Conservation (phyloP, 2,329 filamentous ascomycete species). For the Monosporascus sp. region DNA sequence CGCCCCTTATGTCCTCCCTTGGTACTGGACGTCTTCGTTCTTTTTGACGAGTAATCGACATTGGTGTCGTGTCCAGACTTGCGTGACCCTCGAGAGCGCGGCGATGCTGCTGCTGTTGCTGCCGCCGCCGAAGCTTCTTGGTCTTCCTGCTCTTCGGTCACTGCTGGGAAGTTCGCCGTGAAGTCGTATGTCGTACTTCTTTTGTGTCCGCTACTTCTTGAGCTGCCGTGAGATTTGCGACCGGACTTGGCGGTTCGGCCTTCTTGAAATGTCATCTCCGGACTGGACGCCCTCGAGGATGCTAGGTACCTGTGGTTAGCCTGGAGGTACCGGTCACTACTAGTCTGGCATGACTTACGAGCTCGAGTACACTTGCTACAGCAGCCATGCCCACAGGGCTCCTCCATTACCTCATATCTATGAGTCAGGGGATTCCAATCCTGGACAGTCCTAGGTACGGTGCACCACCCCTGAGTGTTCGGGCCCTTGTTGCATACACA, state of each 20-base stretch:
- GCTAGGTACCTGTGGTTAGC: constrained; percentile 15
- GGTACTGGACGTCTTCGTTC: constrained; percentile 16
- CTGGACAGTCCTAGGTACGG: constrained; percentile 25
- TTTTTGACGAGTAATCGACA: constrained; percentile 19
- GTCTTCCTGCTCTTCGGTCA: constrained; percentile 17
- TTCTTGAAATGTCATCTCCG: constrained; percentile 32
- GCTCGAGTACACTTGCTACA: constrained; percentile 43
- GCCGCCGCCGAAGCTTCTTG: neutral
- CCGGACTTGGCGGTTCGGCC: constrained; percentile 31
- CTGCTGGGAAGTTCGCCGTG: constrained; percentile 13
- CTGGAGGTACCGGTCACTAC: neutral
- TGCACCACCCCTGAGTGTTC: constrained; percentile 50
- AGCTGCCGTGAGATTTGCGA: constrained; percentile 30
- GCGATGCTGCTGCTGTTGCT: constrained; percentile 3
- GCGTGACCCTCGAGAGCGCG: constrained; percentile 15
- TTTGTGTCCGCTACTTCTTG: constrained; percentile 15
- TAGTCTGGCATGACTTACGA: constrained; percentile 27
- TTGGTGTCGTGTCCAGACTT: constrained; percentile 16
- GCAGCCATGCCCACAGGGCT: constrained; percentile 47
- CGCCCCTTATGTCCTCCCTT: constrained; percentile 25
- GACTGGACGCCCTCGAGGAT: constrained; percentile 26
- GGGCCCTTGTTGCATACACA: constrained; percentile 47
- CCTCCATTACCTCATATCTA: constrained; percentile 31
- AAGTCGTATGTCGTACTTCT: constrained; percentile 18
- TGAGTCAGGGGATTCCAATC: constrained; percentile 20